A percentile compares a stretch with the other conserved stretches of the same genome.
Conservation (phyloP, 2,329 filamentous ascomycete species). For the Lasiodiplodia sp. region DNA sequence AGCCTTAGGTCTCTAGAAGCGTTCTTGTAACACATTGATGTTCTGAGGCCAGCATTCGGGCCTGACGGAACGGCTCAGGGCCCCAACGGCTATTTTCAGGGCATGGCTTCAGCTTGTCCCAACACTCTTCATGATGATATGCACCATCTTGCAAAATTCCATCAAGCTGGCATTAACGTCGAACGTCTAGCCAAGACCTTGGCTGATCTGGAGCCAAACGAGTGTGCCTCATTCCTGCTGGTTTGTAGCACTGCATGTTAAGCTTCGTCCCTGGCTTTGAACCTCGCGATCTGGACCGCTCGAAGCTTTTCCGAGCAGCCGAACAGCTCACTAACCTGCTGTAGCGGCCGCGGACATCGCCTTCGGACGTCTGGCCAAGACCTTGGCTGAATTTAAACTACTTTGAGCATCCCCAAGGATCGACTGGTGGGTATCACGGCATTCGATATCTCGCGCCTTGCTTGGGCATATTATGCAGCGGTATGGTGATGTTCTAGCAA, state of each 20-base stretch:
- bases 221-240: neutral
- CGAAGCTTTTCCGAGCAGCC: neutral
- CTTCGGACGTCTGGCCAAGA: slow-evolving; percentile 24
- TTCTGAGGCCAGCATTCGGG: no score
- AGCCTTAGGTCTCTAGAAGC: neutral
- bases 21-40: neutral
- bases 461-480: neutral
- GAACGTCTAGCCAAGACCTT: slow-evolving; percentile 26
- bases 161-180: neutral
- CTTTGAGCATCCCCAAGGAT: neutral
- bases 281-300: neutral
- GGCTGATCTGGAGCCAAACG: slow-evolving; percentile 22
- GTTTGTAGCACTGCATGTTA: slow-evolving; percentile 16
- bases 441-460: slow-evolving; percentile 12
- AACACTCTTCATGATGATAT: neutral
- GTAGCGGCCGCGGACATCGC: neutral
- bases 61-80: neutral
- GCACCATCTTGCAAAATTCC: neutral
- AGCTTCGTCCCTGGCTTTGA: neutral
- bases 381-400: slow-evolving; percentile 16
- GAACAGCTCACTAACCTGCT: neutral
- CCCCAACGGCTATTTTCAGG: neutral
- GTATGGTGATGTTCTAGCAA: neutral
- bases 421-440: slow-evolving; percentile 10
- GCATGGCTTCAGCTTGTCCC: neutral